Percentiles rank a stretch among this genome's conserved stretches.
These are phyloP conservation scores for Corynascus novoguineensis DNA, from an alignment of 495 filamentous ascomycete species.

Conservation along the genomic window DNA sequence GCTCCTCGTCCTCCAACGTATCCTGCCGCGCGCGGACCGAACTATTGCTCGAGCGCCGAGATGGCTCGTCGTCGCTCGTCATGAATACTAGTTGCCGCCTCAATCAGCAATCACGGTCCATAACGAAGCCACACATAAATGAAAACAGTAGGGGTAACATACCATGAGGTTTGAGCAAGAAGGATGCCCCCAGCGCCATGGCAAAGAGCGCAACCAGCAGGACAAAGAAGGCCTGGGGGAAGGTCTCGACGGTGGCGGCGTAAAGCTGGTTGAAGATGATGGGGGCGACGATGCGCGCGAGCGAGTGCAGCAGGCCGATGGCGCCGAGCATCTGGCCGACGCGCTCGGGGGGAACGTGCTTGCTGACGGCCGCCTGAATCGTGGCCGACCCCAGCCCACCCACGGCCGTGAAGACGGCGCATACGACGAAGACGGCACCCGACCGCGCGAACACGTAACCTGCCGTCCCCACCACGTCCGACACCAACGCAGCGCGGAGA, in stretches of 20 bases:
- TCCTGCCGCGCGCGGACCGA: slow-evolving; percentile 12
- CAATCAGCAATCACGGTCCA: neutral
- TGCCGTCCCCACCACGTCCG: slow-evolving; percentile 70
- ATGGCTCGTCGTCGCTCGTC: slow-evolving; percentile 15
- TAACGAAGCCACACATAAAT: neutral
- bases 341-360: slow-evolving; percentile 77
- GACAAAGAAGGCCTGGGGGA: slow-evolving; percentile 78
- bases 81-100: slow-evolving; percentile 21
- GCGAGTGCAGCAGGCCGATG: slow-evolving; percentile 75
- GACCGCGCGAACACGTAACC: slow-evolving; percentile 63
- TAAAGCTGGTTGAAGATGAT: slow-evolving; percentile 81
- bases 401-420: slow-evolving; percentile 64
- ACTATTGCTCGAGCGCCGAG: neutral
- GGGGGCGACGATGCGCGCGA: slow-evolving; percentile 73
- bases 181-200: slow-evolving; percentile 57
- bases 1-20: slow-evolving; percentile 26
- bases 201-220: slow-evolving; percentile 62
- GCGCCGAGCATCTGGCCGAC: slow-evolving; percentile 84
- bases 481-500: slow-evolving; percentile 68
- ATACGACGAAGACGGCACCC: slow-evolving; percentile 53
- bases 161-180: slow-evolving; percentile 70
- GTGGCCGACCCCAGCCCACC: slow-evolving; percentile 83
- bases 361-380: slow-evolving; percentile 75
- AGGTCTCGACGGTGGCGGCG: slow-evolving; percentile 68
- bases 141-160: slow-evolving; percentile 29